Base-by-base conservation (phyloP, 2,329 filamentous ascomycete species). In the Fusarium nisikadoi region DNA sequence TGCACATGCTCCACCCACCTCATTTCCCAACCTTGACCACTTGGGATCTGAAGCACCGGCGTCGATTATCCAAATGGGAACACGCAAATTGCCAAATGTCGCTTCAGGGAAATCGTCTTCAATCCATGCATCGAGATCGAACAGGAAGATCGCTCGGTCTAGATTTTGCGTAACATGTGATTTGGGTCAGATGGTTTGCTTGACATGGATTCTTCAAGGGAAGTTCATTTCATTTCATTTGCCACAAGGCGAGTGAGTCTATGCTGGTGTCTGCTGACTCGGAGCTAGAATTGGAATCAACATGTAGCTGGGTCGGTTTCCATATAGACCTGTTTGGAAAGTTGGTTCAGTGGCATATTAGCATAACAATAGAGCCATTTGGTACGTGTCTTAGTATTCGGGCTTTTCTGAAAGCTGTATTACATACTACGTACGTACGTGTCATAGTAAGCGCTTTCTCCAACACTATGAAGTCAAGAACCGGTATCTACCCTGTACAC, bases 1-100 rank as follows among this genome's bases (percentile, higher is more conserved):
- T 31, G 36, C 31, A 17, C 25, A 42, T 49, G 27, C 53, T 59
- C 63, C 71, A 54, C 60, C 54, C 38, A 25, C 36, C 57, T 76
- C 72, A 76, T 76, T 75, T 76, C 74, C 74, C 74, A 49, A 46
- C 31, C 54, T 29, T 45, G 50, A 31, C 55, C 45, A 52, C 19
- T 67, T 31, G 39, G 33, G 35, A 31, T 68, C 47, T 68, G n/a
- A 52, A 53, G 65, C 39, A 52, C n/a, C 23, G 64, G 58, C 49
- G 65, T 39, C 31, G 39, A 19, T 46, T 52, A 33, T 46, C 45
- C 19, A 38, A 57, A 42, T 47, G 17, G 42, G 45, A 56, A 57
- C 55, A 62, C 13, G 60, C 35, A 72, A 57, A 70, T 70, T 72
- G 42, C 23, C 49, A 56, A 70, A 60, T 62, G 42, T 65, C 43